A percentile compares a stretch with the other conserved stretches of the same genome.
These are phyloP conservation scores for Boletus bicolor DNA, from an alignment of 768 basidiomycete species.

Conservation along the genomic window DNA sequence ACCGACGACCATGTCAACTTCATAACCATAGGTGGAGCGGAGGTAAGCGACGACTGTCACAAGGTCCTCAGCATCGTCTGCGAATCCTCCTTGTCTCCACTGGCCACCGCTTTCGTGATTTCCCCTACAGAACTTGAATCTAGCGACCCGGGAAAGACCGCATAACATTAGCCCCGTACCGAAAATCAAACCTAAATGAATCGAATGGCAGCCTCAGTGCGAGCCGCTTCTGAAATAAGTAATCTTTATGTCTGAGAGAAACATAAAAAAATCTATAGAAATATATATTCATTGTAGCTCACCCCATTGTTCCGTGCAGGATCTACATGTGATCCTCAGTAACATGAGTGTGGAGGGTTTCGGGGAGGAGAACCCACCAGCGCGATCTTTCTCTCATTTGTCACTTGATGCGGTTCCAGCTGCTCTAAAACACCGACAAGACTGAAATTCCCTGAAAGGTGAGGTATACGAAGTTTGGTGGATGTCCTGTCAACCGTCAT, in stretches of 20 bases:
- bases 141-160: neutral
- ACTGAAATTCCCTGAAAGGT: conserved; percentile 41
- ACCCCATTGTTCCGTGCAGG: conserved; percentile 80
- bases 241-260: conserved; percentile 72
- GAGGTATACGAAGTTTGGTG: conserved; percentile 53
- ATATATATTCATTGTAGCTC: conserved; percentile 21
- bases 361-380: conserved; percentile 44
- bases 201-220: conserved; percentile 64
- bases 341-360: conserved; percentile 2
- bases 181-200: conserved; percentile 85
- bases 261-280: neutral
- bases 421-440: conserved; percentile 66
- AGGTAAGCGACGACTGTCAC: conserved; percentile 62
- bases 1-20: conserved; percentile 65
- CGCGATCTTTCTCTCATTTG: conserved; percentile 58
- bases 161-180: conserved; percentile 43
- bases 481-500: conserved; percentile 32
- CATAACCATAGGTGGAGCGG: conserved; percentile 57
- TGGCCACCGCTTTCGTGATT: conserved; percentile 72
- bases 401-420: conserved; percentile 45
- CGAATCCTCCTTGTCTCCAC: conserved; percentile 59
- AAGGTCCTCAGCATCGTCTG: conserved; percentile 64
- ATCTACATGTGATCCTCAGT: conserved; percentile 47
- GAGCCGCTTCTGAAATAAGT: conserved; percentile 74
- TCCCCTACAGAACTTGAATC: conserved; percentile 44